Percentiles rank a stretch among this genome's conserved stretches.
These are phyloP conservation scores for Betula pendula DNA, from an alignment of 306 rosid genomes.

Conservation along the genomic window DNA sequence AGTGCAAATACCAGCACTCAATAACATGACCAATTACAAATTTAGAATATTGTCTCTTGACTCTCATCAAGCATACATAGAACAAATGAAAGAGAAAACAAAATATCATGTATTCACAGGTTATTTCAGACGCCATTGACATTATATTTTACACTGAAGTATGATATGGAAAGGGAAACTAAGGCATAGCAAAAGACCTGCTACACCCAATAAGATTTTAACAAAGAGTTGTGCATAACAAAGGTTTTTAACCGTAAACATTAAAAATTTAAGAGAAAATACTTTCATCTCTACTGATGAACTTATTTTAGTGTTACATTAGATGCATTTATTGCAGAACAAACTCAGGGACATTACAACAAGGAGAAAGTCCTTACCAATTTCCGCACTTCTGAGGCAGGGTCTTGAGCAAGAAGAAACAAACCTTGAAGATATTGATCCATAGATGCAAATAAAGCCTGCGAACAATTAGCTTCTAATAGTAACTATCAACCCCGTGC, in stretches of 20 bases:
- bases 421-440: conserved; percentile 96
- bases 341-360: conserved; percentile 11
- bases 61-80: background rate
- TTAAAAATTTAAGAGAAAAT: conserved; percentile 16
- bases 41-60: background rate
- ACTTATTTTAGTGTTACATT: conserved; percentile 8
- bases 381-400: conserved; percentile 82
- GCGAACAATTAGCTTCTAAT: conserved; percentile 24
- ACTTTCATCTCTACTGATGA: conserved; percentile 10
- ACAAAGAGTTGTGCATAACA: background rate
- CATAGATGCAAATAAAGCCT: conserved; percentile 81
- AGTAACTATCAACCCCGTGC: conserved; percentile 22
- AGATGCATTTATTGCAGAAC: conserved; percentile 13
- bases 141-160: conserved; percentile 11
- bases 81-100: background rate
- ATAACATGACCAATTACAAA: background rate
- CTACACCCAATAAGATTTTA: background rate
- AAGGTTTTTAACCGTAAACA: conserved; percentile 13
- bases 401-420: conserved; percentile 82
- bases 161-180: conserved; percentile 10
- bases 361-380: conserved; percentile 59
- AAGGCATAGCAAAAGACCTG: background rate
- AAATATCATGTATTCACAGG: conserved; percentile 13
- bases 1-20: background rate
- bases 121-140: background rate